Evolutionary conservation across 208 protist species (phyloP).

Genomic region (Trichomonas vaginalis): DNA sequence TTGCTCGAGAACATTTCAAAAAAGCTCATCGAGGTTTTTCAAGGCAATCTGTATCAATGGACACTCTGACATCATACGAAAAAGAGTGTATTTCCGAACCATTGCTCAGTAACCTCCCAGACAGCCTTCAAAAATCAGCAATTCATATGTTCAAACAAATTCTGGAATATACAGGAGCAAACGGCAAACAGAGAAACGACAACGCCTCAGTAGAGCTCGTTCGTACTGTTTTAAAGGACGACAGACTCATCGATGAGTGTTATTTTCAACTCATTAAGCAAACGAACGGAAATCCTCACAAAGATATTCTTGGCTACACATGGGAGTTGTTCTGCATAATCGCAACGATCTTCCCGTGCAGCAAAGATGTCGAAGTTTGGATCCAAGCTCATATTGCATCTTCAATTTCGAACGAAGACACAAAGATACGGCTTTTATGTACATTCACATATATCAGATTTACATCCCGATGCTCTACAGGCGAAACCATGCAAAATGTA

Average conservation of each 20-base stretch:
- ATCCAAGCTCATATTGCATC: not conserved
- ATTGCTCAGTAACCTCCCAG: not conserved
- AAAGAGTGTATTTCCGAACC: not conserved
- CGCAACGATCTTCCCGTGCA: not conserved
- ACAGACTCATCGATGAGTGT: not conserved
- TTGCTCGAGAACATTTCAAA: not conserved
- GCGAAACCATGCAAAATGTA: not conserved
- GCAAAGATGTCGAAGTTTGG: not conserved
- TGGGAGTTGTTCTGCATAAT: not conserved
- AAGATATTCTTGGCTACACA: not conserved
- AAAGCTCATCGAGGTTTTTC: not conserved
- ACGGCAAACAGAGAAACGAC: not conserved
- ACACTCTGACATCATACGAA: not conserved
- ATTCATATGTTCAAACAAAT: not conserved
- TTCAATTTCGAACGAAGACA: not conserved
- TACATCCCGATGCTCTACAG: not conserved
- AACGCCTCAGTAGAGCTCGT: not conserved
- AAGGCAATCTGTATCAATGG: not conserved
- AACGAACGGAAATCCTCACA: not conserved
- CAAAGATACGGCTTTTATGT: not conserved
- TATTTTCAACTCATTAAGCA: not conserved
- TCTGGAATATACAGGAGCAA: not conserved
- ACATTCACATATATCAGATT: not conserved
- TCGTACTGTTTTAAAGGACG: not conserved
- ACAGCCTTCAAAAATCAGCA: not conserved